Conservation (phyloP, 192 early-diverging fungal genomes). For the Dimargaris cristalligena region DNA sequence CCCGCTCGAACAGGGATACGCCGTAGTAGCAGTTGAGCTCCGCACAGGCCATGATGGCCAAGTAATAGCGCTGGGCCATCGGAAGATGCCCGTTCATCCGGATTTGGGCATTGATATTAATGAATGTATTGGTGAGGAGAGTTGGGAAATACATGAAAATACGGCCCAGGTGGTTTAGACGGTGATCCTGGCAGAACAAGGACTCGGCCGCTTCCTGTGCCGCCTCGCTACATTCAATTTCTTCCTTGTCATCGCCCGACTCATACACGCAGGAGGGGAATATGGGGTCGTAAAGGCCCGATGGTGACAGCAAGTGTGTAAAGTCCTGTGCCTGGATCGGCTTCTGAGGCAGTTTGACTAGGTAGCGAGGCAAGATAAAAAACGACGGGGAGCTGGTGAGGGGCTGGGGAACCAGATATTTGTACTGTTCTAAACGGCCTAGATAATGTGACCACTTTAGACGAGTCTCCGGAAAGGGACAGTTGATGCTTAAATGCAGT, state of each 20-base stretch:
- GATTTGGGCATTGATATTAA: background rate
- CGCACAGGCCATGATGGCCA: constrained; percentile 3
- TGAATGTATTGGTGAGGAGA: background rate
- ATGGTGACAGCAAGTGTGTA: background rate
- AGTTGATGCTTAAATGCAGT: constrained; percentile 2
- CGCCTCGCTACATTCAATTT: background rate
- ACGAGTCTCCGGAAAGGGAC: constrained; percentile 6
- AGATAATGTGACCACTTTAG: background rate
- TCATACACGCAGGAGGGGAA: background rate
- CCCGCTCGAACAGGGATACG: background rate
- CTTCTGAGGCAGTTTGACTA: constrained; percentile 1
- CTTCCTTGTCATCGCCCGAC: background rate
- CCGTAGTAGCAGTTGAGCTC: constrained; percentile 1
- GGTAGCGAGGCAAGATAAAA: background rate
- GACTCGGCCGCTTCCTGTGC: background rate
- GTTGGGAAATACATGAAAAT: constrained; percentile 2
- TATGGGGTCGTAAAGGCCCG: background rate
- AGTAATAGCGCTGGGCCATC: background rate
- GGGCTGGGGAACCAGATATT: background rate
- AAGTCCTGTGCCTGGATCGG: background rate
- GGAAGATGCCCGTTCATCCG: background rate
- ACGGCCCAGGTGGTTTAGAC: constrained; percentile 1
- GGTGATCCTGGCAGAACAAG: background rate
- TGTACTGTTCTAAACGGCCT: background rate
- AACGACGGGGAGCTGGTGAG: constrained; percentile 1